Conservation (phyloP, 1,284 basidiomycete species). For the Mycosarcoma mackinlayi region DNA sequence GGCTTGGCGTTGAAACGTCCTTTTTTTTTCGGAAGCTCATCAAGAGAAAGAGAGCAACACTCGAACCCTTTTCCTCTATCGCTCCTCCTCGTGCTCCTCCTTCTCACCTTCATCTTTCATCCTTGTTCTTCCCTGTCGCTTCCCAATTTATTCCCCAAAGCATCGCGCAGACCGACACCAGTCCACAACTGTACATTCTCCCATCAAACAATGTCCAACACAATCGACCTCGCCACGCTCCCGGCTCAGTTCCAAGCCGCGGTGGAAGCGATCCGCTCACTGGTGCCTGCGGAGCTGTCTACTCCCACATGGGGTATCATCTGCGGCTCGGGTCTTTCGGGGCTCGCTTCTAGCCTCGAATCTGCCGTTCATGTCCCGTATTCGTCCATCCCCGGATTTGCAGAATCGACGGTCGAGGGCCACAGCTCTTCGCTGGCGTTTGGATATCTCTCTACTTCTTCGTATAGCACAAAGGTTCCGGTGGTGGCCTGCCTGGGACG, state of each 20-base stretch:
- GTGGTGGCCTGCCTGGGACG: slow-evolving; percentile 86
- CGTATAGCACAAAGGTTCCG: slow-evolving; percentile 71
- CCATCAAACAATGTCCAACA: not conserved
- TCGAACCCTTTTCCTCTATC: not conserved
- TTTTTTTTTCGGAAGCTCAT: not conserved
- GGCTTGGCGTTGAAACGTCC: not conserved
- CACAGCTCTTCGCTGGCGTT: slow-evolving; percentile 82
- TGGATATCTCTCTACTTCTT: slow-evolving; percentile 73
- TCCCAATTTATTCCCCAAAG: too few relatives aligned
- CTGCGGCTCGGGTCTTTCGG: slow-evolving; percentile 55
- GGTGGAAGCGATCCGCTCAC: slow-evolving; percentile 37
- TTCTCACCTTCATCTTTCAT: not conserved
- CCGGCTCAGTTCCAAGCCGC: slow-evolving; percentile 43
- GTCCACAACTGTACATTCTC: too few relatives aligned
- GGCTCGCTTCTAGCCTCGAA: slow-evolving; percentile 38
- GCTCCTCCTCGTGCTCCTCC: too few relatives aligned
- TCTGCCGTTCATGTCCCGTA: slow-evolving; percentile 49
- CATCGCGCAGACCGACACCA: too few relatives aligned
- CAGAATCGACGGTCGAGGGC: slow-evolving; percentile 73
- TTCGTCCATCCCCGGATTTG: slow-evolving; percentile 52
- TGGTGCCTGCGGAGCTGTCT: slow-evolving; percentile 32
- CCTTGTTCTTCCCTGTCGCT: not conserved
- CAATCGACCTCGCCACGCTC: slow-evolving; percentile 20
- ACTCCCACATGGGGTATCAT: slow-evolving; percentile 60
- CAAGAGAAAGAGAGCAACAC: not conserved